phyloP scores from a whole-genome alignment of 176 grass and related monocot genomes.

The Carex myosuroides region DNA sequence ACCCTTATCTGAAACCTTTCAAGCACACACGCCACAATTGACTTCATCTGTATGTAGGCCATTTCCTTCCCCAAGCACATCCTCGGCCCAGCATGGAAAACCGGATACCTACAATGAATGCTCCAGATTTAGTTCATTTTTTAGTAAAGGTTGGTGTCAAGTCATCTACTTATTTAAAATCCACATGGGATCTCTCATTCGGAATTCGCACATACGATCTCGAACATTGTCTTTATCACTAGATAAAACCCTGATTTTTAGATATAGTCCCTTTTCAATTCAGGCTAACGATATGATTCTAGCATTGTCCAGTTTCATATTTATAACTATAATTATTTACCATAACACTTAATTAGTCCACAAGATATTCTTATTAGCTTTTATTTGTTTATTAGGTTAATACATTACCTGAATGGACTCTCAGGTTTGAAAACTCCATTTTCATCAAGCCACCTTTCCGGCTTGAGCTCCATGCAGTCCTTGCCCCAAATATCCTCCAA shows the following conservation, averaged over 20 bases:
- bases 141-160: too few species aligned
- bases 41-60: conserved; percentile 17
- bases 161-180: too few species aligned
- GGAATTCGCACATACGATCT: too few species aligned
- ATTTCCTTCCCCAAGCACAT: conserved; percentile 1
- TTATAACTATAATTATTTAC: neutral
- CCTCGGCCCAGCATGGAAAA: conserved; percentile 10
- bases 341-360: neutral
- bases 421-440: conserved; percentile 12
- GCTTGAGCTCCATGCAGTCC: conserved; percentile 22
- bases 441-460: conserved; percentile 27
- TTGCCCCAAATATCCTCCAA: conserved; percentile 19
- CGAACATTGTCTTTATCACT: too few species aligned
- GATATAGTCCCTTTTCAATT: conserved; percentile 8
- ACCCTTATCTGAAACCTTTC: conserved; percentile 29
- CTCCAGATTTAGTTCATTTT: neutral
- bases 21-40: conserved; percentile 26
- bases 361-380: neutral
- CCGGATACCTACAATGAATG: conserved; percentile 3
- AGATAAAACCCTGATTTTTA: too few species aligned
- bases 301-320: neutral
- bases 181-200: too few species aligned
- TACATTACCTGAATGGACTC: conserved; percentile 23
- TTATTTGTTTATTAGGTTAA: conserved; percentile 2
- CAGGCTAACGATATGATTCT: conserved; percentile 28